Base-by-base conservation (phyloP, 1,284 basidiomycete genomes). In the Ganoderma sinense region DNA sequence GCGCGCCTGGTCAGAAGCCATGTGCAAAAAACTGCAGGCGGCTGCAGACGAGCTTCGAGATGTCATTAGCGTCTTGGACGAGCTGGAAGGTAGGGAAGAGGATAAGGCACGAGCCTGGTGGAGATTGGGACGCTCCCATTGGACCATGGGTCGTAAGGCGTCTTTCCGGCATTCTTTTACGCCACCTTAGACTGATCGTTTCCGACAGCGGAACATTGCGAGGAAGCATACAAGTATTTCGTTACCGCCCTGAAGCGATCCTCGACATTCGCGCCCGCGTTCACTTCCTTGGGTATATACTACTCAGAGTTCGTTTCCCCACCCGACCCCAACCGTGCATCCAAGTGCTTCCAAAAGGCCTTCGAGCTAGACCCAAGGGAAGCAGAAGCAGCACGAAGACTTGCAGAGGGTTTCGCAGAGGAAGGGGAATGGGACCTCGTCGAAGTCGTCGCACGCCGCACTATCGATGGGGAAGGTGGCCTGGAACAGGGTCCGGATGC, bases 331-430 rank as follows among this genome's bases (percentile, higher is more conserved):
- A 88, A 89, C 13, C 91, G 97, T 55, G 94, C 97, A 1, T 93
- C 94, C 20, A 97, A 97, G 79, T 99, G 98, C 79, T 99, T 98
- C 83, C 97, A 99, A 77, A 99, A 98, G 77, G 98, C 98, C 0
- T 99, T 99, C 75, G 98, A 99, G 81, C 89, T 99, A 2, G 97
- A 99, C 80, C 88, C 97, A 1, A 88, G 93, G 16, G 95, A 99
- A 81, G 90, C 89, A 14, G 90, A 94, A 18, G 97, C 98, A 1
- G 98, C 97, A 0, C 86, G 88, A 62, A 85, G 91, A 69, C 87
- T 99, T 4, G 97, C 96, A 0, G 90, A 93, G 74, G 94, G 94
- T 0, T 99, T 98, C 80, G 96, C 97, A 0, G 91, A 97, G 66
- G 95, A 98, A 74, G 88, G 91, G 64, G 97, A 98, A 78, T 99